Percentiles rank a stretch among this genome's conserved stretches.
phyloP scores from a whole-genome alignment of 192 early-diverging fungal genomes.

The Linnemannia exigua region DNA sequence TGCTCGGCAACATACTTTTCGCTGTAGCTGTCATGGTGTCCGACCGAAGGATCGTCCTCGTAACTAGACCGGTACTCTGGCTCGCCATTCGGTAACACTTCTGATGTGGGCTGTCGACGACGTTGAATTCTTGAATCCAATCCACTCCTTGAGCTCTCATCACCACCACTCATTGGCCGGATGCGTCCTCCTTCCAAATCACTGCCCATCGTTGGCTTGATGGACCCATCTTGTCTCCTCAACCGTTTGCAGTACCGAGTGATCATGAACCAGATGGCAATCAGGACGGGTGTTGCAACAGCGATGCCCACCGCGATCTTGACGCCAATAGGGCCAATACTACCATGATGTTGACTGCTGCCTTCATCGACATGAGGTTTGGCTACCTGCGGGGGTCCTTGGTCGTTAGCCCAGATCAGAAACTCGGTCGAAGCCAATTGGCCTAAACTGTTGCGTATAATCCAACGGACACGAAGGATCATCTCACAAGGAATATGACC shows the following conservation, averaged over 20 bases:
- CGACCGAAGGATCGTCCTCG: slow-evolving; percentile 28
- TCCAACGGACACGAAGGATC: slow-evolving; percentile 14
- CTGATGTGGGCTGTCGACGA: slow-evolving; percentile 3
- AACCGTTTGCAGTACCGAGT: neutral
- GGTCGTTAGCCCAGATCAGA: slow-evolving; percentile 7
- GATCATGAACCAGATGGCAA: slow-evolving; percentile 13
- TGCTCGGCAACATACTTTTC: slow-evolving; percentile 24
- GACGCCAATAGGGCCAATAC: slow-evolving; percentile 5
- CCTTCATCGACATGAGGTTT: neutral
- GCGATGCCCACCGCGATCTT: slow-evolving; percentile 7
- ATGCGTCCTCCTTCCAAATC: neutral
- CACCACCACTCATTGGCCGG: neutral
- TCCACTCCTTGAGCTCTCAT: neutral
- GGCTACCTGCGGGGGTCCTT: neutral
- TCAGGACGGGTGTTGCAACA: neutral
- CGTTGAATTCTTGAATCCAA: neutral
- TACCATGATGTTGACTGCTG: neutral
- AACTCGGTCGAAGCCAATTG: slow-evolving; percentile 15
- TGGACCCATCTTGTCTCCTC: neutral
- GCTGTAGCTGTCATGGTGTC: slow-evolving; percentile 24
- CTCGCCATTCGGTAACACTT: neutral
- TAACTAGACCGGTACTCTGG: slow-evolving; percentile 12
- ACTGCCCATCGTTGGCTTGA: neutral
- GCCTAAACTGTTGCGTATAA: neutral
- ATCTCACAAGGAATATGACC: slow-evolving; percentile 10